Evolutionary conservation across 805 yeast species (phyloP), one percentile per base, ranked within the genome.

Genomic region (Lipomyces yamanashiensis): DNA sequence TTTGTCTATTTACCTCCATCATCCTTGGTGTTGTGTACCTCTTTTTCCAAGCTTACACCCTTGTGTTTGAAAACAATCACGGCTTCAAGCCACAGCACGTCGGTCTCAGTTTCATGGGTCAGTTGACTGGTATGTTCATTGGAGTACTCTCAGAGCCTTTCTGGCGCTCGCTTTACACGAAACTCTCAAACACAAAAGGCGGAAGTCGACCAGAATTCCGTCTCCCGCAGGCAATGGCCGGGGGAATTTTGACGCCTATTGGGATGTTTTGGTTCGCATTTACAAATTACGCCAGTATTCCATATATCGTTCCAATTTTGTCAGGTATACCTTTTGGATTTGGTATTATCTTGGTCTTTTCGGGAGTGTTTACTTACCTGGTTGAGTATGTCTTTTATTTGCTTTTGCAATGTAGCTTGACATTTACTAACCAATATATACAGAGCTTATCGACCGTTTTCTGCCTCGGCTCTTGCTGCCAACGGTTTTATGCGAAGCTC

Each of bases 391-490:
- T 71, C n/a, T 33, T 44, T n/a, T 21, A 59, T 36, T 62, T 70
- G 71, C 19, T 75, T 79, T 58, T 81, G 81, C 75, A 67, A 74
- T 82, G 68, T 75, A 81, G 62, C 79, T 80, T 15, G 75, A 82
- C 9, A 76, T 80, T 75, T 48, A 84, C 84, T 12, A 76, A 80
- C 15, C 40, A 79, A 7, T n/a, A 8, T 7, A 17, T 19, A 5
- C 28, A 58, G 44, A 60, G 81, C 78, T 33, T 80, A 79, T 67
- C 74, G 82, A 67, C 72, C 78, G 12, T 76, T 67, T 33, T 86
- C 89, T 40, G 95, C 96, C 0, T 85, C 90, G n/a, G 90, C 92
- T 1, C 73, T 89, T 64, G 95, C 93, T 43, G 95, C 95, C 7
- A 89, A 89, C 75, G 88, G 86, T 1, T 77, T 84, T 58, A 76